Evolutionary conservation across 202 grass and related monocot species (phyloP), one percentile per base, ranked within the genome.

Genomic region (Cymbopogon flexuosus): DNA sequence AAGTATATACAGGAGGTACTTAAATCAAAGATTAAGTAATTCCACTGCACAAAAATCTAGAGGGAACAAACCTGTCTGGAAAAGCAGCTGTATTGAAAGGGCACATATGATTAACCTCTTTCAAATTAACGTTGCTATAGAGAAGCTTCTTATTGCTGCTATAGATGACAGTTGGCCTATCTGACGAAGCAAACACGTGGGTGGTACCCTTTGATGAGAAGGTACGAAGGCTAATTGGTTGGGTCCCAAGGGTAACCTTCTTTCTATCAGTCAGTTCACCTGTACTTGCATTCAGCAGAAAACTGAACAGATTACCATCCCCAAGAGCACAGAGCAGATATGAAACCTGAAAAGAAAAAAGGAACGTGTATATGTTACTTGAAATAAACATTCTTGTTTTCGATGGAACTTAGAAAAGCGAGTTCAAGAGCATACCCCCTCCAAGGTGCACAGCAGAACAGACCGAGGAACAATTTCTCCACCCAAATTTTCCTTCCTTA

Each of bases 81-180:
- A 99, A 95, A 78, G 90, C 92, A 34, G 96, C 92, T 56, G 96
- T 93, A 82, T 99, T 99, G 63, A 99, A 99, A 80, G 92, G 92
- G 46, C 92, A 99, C 87, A 99, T 96, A 68, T 96, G 92, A 63
- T 92, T 96, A 71, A 99, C 96, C 90, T 96, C 96, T 86, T 99
- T 96, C 70, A 96, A 79, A 90, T 96, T 99, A 56, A 99, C 96
- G 91, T 99, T 95, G 79, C 96, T 99, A 79, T 99, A 99, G 43
- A 99, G 90, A 21, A 96, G 75, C 85, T 99, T 99, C 80, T 96
- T 99, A 54, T 99, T 96, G 83, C 96, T 99, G 85, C 96, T 96
- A 52, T 99, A 99, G 40, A 99, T 93, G 23, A 99, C 96, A 72
- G 96, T 99, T 30, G 96, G 96, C 69, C 96, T 92, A 93, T 99